These are phyloP conservation scores for Macrocybe gigantea DNA, from an alignment of 768 basidiomycete species.

Conservation along the genomic window DNA sequence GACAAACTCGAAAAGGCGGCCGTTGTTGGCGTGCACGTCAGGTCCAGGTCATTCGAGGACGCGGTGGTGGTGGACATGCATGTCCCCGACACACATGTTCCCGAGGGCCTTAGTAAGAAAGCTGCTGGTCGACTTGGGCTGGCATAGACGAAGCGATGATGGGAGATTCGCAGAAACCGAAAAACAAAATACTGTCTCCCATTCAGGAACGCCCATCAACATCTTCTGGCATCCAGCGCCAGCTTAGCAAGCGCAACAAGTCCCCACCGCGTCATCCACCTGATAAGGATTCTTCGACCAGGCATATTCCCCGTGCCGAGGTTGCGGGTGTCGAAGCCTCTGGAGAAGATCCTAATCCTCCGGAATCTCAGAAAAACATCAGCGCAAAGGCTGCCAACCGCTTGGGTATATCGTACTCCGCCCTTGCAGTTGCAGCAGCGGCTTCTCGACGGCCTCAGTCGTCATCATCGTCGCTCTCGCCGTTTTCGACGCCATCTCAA, in stretches of 20 bases:
- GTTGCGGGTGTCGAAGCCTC: not conserved
- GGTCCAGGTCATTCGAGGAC: conserved; percentile 5
- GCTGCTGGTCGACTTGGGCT: conserved; percentile 18
- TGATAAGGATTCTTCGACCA: not conserved
- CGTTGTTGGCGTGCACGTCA: conserved; percentile 1
- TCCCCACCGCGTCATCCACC: not conserved
- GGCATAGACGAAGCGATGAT: conserved; percentile 1
- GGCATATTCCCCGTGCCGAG: not conserved
- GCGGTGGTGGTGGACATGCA: not conserved
- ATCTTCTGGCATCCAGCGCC: conserved; percentile 26
- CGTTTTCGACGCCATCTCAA: conserved; percentile 29
- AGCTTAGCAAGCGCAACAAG: not conserved
- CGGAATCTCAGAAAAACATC: conserved; percentile 5
- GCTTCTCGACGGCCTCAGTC: conserved; percentile 16
- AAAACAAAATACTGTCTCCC: conserved; percentile 17
- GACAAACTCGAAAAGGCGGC: conserved; percentile 8
- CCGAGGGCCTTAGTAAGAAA: conserved; percentile 18
- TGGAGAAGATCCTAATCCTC: not conserved
- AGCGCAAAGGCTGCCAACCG: conserved; percentile 37
- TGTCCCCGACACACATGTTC: conserved; percentile 13
- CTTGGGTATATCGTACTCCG: conserved; percentile 32
- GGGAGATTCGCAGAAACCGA: conserved; percentile 14
- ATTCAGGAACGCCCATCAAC: conserved; percentile 30
- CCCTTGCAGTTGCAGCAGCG: conserved; percentile 21
- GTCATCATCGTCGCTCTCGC: conserved; percentile 12